A percentile compares a stretch with the other conserved stretches of the same genome.
These are phyloP conservation scores for Coemansia sp. DNA, from an alignment of 192 early-diverging fungal genomes.

Conservation along the genomic window DNA sequence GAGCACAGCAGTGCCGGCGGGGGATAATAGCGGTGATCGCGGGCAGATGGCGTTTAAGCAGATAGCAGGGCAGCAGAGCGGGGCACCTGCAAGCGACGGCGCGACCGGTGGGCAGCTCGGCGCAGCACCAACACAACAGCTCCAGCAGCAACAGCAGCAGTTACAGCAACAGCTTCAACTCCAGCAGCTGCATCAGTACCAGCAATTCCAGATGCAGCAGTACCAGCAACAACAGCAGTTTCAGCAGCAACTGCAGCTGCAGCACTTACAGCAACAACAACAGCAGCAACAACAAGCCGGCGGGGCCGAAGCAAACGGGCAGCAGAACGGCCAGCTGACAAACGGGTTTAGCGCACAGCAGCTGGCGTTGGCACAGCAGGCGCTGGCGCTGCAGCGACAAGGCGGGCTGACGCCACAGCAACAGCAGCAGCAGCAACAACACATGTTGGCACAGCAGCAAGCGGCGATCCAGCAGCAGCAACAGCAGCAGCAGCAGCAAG, in stretches of 20 bases:
- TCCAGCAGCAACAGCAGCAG: slow-evolving; percentile 22
- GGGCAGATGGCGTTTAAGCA: slow-evolving; percentile 46
- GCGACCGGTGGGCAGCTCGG: slow-evolving; percentile 21
- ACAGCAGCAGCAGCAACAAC: slow-evolving; percentile 31
- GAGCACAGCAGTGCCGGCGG: slow-evolving; percentile 37
- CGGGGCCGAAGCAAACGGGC: neutral
- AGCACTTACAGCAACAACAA: neutral
- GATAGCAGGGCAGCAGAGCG: slow-evolving; percentile 26
- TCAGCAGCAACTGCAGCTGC: slow-evolving; percentile 11
- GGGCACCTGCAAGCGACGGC: slow-evolving; percentile 18
- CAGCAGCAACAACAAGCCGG: slow-evolving; percentile 16
- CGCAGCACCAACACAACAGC: slow-evolving; percentile 16
- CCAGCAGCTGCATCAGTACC: slow-evolving; percentile 29
- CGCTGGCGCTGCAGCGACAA: slow-evolving; percentile 24
- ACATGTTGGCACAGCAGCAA: slow-evolving; percentile 2
- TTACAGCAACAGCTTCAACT: slow-evolving; percentile 19
- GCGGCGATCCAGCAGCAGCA: slow-evolving; percentile 14
- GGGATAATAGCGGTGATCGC: slow-evolving; percentile 39
- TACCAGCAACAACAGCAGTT: slow-evolving; percentile 19
- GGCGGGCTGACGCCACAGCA: slow-evolving; percentile 6
- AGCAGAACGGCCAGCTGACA: neutral
- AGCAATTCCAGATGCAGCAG: slow-evolving; percentile 17
- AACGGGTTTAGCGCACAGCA: slow-evolving; percentile 1
- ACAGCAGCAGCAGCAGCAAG: neutral
- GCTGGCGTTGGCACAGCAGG: slow-evolving; percentile 7